Conservation (phyloP, 805 yeast genomes). For the Diddensiella caesifluorescens region DNA sequence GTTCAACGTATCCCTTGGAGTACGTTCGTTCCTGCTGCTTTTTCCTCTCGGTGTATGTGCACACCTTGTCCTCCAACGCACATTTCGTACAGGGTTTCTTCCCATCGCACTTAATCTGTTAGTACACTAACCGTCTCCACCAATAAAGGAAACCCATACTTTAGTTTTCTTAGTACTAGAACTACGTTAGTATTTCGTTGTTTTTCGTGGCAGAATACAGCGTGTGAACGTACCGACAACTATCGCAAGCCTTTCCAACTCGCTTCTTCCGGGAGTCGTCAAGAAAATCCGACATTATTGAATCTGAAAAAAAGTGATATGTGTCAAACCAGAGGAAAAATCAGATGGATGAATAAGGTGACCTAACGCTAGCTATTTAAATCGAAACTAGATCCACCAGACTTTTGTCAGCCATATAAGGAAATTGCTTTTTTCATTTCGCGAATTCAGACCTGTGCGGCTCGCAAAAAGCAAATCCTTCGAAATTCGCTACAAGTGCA, state of each 20-base stretch:
- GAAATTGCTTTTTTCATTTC: no score
- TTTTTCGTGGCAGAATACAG: neutral
- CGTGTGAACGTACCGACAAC: slow-evolving; percentile 33
- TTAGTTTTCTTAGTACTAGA: slow-evolving; percentile 14
- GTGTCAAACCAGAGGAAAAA: no score
- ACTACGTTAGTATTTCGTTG: neutral
- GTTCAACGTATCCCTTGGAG: slow-evolving; percentile 57
- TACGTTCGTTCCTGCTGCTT: slow-evolving; percentile 50
- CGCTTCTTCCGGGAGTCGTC: slow-evolving; percentile 28
- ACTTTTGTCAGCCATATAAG: no score
- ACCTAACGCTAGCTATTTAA: no score
- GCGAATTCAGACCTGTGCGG: no score
- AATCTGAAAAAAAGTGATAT: no score
- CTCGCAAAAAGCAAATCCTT: no score
- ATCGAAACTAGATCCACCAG: no score
- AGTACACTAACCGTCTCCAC: neutral
- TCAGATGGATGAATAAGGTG: no score
- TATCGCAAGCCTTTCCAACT: slow-evolving; percentile 42
- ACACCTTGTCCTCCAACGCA: slow-evolving; percentile 48
- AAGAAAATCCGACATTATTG: slow-evolving; percentile 10
- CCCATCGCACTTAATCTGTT: slow-evolving; percentile 40
- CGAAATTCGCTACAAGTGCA: no score
- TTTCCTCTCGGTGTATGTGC: slow-evolving; percentile 51
- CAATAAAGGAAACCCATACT: slow-evolving; percentile 1
- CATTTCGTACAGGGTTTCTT: slow-evolving; percentile 47